Evolutionary conservation across 2,329 filamentous ascomycete species (phyloP).

Genomic region (Arthroderma sp.): DNA sequence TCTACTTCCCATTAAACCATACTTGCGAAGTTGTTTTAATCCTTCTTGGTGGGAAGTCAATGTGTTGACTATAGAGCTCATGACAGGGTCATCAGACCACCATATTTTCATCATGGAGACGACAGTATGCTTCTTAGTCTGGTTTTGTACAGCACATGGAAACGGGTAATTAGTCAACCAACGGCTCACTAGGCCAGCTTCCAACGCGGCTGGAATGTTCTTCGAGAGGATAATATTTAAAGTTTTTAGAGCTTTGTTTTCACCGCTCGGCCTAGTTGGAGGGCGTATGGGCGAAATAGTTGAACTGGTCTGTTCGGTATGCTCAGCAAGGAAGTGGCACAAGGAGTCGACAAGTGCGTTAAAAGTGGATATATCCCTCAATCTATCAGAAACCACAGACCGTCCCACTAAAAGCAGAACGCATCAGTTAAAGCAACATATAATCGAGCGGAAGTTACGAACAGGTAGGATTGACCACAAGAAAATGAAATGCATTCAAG

Average conservation of each 20-base stretch:
- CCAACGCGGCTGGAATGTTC: constrained; percentile 43
- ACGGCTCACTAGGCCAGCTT: constrained; percentile 53
- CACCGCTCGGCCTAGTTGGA: constrained; percentile 28
- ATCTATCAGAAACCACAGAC: constrained; percentile 20
- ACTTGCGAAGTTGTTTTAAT: constrained; percentile 27
- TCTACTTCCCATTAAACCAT: constrained; percentile 31
- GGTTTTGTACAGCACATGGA: constrained; percentile 44
- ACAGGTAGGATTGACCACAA: constrained; percentile 27
- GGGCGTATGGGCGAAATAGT: constrained; percentile 27
- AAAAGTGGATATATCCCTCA: constrained; percentile 25
- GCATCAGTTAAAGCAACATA: not conserved
- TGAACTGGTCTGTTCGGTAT: constrained; percentile 21
- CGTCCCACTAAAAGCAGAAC: constrained; percentile 20
- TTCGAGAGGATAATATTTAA: constrained; percentile 51
- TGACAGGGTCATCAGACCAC: constrained; percentile 29
- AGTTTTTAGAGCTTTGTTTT: constrained; percentile 33
- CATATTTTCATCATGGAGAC: constrained; percentile 29
- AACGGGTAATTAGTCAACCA: constrained; percentile 64
- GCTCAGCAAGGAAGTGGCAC: constrained; percentile 27
- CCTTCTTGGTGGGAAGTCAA: constrained; percentile 27
- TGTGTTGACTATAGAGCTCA: constrained; percentile 31
- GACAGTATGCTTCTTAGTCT: constrained; percentile 30
- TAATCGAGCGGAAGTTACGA: constrained; percentile 13
- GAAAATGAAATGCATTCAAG: constrained; percentile 30
- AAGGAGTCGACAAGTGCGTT: constrained; percentile 29